These are phyloP conservation scores for Zymoseptoria tritici DNA, from an alignment of 2,329 filamentous ascomycete genomes.

Conservation along the genomic window DNA sequence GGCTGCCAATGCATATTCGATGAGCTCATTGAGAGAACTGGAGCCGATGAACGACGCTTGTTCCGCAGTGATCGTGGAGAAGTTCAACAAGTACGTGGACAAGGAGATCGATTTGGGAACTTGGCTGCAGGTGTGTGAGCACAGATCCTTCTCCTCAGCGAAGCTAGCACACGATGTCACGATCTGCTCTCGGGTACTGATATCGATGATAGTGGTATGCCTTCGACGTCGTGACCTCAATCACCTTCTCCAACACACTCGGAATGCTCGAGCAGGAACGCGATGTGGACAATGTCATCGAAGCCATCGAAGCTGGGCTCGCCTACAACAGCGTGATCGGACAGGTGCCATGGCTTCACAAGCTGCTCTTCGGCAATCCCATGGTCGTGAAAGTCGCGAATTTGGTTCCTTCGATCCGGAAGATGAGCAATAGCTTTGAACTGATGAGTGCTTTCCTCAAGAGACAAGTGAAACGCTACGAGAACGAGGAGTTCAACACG, in stretches of 20 bases:
- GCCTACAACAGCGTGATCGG: constrained; percentile 19
- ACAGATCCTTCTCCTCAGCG: background rate
- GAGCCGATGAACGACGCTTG: constrained; percentile 36
- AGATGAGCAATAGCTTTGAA: constrained; percentile 14
- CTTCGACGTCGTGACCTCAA: constrained; percentile 20
- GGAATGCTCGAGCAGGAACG: constrained; percentile 16
- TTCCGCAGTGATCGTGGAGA: constrained; percentile 29
- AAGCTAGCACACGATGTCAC: background rate
- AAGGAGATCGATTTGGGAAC: constrained; percentile 30
- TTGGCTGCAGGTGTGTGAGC: constrained; percentile 30
- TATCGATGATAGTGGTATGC: constrained; percentile 12
- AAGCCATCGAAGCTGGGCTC: constrained; percentile 14
- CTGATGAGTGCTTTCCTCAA: constrained; percentile 20
- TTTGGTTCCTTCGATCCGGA: constrained; percentile 10
- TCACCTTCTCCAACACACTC: constrained; percentile 18
- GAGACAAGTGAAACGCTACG: constrained; percentile 15
- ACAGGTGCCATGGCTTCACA: constrained; percentile 17
- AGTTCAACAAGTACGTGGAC: constrained; percentile 24
- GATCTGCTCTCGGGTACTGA: background rate
- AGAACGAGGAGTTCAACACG: constrained; percentile 14
- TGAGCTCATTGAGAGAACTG: constrained; percentile 33
- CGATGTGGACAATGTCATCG: constrained; percentile 14
- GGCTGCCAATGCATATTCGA: constrained; percentile 29
- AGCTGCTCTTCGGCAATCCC: constrained; percentile 18
- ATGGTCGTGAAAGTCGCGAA: constrained; percentile 11